These are phyloP conservation scores for Kalanchoe fedtschenkoi DNA, from an alignment of 164 flowering plant species.

Conservation along the genomic window DNA sequence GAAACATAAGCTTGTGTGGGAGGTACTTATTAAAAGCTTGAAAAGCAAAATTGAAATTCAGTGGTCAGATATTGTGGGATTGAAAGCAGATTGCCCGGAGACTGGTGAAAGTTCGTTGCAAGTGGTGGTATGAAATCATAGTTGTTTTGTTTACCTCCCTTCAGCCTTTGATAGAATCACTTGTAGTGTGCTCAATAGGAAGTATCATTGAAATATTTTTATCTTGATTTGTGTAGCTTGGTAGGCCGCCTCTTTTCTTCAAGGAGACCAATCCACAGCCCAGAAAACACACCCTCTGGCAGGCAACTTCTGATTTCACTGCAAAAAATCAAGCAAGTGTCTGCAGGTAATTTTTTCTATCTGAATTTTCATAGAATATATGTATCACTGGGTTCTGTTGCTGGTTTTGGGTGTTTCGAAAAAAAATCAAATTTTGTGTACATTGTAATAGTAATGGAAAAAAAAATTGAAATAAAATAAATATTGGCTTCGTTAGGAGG, in stretches of 20 bases:
- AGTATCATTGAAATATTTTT: not conserved
- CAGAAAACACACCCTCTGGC: slow-evolving; percentile 85
- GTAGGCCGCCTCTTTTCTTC: slow-evolving; percentile 75
- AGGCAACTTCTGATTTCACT: slow-evolving; percentile 75
- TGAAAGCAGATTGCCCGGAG: slow-evolving; percentile 66
- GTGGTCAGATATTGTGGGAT: slow-evolving; percentile 78
- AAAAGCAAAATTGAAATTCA: slow-evolving; percentile 85
- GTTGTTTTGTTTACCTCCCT: not conserved
- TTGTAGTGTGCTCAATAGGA: not conserved
- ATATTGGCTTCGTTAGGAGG: too few species aligned
- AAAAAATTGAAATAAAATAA: not conserved
- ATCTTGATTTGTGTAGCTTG: slow-evolving; percentile 31
- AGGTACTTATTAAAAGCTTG: slow-evolving; percentile 80
- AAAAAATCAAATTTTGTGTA: not conserved
- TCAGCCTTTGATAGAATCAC: not conserved
- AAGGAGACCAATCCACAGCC: slow-evolving; percentile 90
- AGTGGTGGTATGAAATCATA: slow-evolving; percentile 46
- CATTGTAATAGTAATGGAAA: not conserved
- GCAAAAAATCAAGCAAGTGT: slow-evolving; percentile 67
- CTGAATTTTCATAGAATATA: not conserved
- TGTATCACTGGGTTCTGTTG: not conserved
- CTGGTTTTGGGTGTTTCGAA: not conserved
- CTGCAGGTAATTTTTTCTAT: slow-evolving; percentile 35
- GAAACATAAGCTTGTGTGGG: slow-evolving; percentile 91
- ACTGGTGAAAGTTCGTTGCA: slow-evolving; percentile 51